Evolutionary conservation across 257 asterid species (phyloP).

Genomic region (Avicennia marina): DNA sequence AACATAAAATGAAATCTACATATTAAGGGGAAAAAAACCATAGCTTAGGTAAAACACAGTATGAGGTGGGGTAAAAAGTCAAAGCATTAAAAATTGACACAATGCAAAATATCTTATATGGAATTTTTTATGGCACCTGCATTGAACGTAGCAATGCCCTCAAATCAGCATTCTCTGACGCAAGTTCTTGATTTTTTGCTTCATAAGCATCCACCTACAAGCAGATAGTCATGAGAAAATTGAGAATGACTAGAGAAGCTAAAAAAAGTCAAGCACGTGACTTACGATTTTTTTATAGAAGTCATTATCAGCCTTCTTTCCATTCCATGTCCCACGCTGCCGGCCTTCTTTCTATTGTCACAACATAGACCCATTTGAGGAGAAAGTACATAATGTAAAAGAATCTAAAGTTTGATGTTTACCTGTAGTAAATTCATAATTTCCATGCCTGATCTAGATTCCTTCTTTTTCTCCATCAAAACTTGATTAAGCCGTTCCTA

Average conservation of each 20-base stretch:
- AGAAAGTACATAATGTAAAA: constrained; percentile 1
- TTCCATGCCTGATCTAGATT: constrained; percentile 97
- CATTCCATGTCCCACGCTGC: constrained; percentile 98
- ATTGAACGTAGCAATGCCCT: constrained; percentile 90
- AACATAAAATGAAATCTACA: no score
- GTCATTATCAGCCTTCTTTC: constrained; percentile 84
- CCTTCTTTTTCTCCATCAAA: constrained; percentile 92
- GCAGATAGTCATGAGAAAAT: constrained; percentile 22
- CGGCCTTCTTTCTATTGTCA: constrained; percentile 89
- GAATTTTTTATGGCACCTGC: constrained; percentile 48
- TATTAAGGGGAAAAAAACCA: background rate
- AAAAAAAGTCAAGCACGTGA: constrained; percentile 18
- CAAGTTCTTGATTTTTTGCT: constrained; percentile 92
- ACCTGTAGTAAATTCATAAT: constrained; percentile 97
- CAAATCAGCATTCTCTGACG: constrained; percentile 88
- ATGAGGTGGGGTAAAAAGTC: no score
- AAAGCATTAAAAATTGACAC: no score
- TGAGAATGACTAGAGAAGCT: constrained; percentile 5
- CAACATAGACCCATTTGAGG: constrained; percentile 14
- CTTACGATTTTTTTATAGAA: constrained; percentile 92
- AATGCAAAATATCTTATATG: no score
- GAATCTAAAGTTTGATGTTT: constrained; percentile 11
- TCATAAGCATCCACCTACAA: constrained; percentile 88
- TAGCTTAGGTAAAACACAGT: no score
- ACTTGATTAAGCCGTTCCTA: constrained; percentile 95